phyloP scores from a whole-genome alignment of 208 protist species.

The Acanthamoeba castellanii region DNA sequence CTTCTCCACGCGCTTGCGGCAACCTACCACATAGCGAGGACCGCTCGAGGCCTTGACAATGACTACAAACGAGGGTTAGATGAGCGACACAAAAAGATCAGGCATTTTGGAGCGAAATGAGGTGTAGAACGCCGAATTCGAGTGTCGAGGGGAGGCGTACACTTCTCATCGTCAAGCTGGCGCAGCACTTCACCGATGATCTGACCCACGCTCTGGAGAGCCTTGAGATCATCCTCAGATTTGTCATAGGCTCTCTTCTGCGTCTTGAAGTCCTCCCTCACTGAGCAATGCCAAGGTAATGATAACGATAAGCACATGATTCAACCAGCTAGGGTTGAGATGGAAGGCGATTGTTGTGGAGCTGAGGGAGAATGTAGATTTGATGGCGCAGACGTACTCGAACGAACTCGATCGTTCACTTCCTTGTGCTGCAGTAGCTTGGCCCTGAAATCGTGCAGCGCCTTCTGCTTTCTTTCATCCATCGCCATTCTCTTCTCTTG shows the following conservation, averaged over 20 bases:
- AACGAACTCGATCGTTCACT: slow-evolving; percentile 82
- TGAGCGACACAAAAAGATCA: not conserved
- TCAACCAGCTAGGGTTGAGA: not conserved
- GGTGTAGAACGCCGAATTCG: no score
- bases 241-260: slow-evolving; percentile 95
- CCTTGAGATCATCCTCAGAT: slow-evolving; percentile 98
- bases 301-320: not conserved
- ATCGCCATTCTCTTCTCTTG: slow-evolving; percentile 56
- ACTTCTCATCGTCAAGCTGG: slow-evolving; percentile 94
- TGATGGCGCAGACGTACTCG: slow-evolving; percentile 77
- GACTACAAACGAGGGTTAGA: slow-evolving; percentile 81
- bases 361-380: not conserved
- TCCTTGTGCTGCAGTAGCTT: slow-evolving; percentile 90
- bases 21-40: slow-evolving; percentile 99
- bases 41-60: slow-evolving; percentile 99
- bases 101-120: not conserved
- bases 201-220: slow-evolving; percentile 98
- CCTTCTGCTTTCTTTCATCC: slow-evolving; percentile 74
- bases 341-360: not conserved
- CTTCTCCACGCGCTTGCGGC: slow-evolving; percentile 95
- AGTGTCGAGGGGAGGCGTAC: slow-evolving; percentile 74
- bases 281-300: slow-evolving; percentile 67
- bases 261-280: slow-evolving; percentile 85
- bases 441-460: slow-evolving; percentile 85
- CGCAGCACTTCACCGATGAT: slow-evolving; percentile 99